Percentiles rank a stretch among this genome's conserved stretches.
Conservation (phyloP, 2,329 filamentous ascomycete genomes). For the Trichoderma semiorbis region DNA sequence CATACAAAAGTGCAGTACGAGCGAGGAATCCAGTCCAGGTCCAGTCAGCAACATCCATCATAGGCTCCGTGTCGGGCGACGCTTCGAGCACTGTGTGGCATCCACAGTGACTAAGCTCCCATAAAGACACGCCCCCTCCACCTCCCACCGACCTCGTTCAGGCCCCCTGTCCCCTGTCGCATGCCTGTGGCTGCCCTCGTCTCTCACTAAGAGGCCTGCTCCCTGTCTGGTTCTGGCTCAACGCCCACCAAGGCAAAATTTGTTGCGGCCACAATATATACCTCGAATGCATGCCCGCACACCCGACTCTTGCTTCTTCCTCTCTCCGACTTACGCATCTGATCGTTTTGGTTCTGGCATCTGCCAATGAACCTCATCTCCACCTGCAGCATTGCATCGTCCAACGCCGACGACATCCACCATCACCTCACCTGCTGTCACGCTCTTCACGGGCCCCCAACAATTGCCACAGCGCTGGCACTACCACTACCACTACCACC, state of each 20-base stretch:
- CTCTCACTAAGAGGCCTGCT: conserved; percentile 4
- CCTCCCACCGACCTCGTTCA: neutral
- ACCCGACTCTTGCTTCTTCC: conserved; percentile 2
- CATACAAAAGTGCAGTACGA: neutral
- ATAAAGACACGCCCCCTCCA: conserved; percentile 14
- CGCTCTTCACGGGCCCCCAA: conserved; percentile 27
- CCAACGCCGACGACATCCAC: conserved; percentile 26
- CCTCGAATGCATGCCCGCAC: conserved; percentile 29
- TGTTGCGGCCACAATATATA: conserved; percentile 33
- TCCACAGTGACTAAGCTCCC: conserved; percentile 18
- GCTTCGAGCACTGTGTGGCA: conserved; percentile 24
- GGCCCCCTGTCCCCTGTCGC: conserved; percentile 22
- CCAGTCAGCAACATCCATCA: conserved; percentile 1
- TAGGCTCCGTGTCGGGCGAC: conserved; percentile 12
- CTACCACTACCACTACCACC: conserved; percentile 17
- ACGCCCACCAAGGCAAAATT: conserved; percentile 25
- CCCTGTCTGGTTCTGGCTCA: conserved; percentile 8
- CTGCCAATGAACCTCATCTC: conserved; percentile 34
- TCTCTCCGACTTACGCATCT: conserved; percentile 26
- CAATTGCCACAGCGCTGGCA: conserved; percentile 27
- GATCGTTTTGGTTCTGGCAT: conserved; percentile 39
- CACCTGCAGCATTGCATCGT: conserved; percentile 20
- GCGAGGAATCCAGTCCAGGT: neutral
- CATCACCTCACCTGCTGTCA: neutral
- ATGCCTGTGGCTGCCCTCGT: conserved; percentile 27